These are phyloP conservation scores for Gloeopeniophorella convolvens DNA, from an alignment of 768 basidiomycete genomes.

Conservation along the genomic window DNA sequence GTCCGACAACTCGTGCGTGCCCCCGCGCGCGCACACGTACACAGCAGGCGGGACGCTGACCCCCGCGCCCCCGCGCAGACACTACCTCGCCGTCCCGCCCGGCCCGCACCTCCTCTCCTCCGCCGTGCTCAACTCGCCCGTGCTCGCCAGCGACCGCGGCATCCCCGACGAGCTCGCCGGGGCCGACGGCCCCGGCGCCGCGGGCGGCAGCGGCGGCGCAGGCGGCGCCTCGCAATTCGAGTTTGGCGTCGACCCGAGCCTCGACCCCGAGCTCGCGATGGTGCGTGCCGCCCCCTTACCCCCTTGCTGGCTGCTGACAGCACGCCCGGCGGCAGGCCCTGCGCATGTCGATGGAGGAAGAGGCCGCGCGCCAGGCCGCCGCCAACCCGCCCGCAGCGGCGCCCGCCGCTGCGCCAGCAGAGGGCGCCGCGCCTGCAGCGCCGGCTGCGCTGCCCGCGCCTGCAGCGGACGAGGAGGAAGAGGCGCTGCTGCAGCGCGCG, in stretches of 20 bases:
- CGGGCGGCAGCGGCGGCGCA: conserved; percentile 34
- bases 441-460: conserved; percentile 27
- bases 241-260: conserved; percentile 89
- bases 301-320: neutral
- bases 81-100: conserved; percentile 73
- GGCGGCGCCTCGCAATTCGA: conserved; percentile 43
- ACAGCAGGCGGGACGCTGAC: neutral
- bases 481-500: conserved; percentile 68
- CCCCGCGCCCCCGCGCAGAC: conserved; percentile 38
- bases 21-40: neutral
- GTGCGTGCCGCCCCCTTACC: conserved; percentile 36
- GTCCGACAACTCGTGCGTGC: conserved; percentile 78
- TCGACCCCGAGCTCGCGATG: conserved; percentile 97
- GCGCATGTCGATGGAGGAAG: conserved; percentile 96
- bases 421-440: conserved; percentile 28
- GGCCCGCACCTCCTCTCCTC: conserved; percentile 82
- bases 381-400: conserved; percentile 36
- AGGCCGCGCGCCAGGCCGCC: conserved; percentile 66
- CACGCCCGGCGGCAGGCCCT: conserved; percentile 55
- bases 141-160: conserved; percentile 74
- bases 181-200: conserved; percentile 39
- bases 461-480: conserved; percentile 67
- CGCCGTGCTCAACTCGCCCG: conserved; percentile 67
- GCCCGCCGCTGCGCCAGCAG: conserved; percentile 29
- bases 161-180: conserved; percentile 53